Evolutionary conservation across 1,139 yeast genomes (phyloP).

Genomic region (Wickerhamomyces sp.): DNA sequence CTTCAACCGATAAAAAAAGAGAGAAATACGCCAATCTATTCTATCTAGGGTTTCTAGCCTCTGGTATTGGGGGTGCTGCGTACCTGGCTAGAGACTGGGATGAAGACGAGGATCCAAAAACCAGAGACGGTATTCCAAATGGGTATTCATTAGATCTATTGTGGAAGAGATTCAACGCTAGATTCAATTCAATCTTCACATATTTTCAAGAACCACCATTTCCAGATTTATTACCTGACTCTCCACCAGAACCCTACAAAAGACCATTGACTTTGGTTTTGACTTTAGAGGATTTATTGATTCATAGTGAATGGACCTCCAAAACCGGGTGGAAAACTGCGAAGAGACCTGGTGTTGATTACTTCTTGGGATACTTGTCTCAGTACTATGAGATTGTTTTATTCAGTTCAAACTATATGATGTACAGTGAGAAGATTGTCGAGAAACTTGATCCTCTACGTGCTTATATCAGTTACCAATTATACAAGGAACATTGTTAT

Average conservation of each 20-base stretch:
- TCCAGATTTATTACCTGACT: constrained; percentile 87
- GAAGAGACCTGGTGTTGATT: constrained; percentile 97
- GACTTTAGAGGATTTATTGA: constrained; percentile 82
- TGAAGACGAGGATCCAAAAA: constrained; percentile 60
- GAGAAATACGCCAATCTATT: constrained; percentile 66
- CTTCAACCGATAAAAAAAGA: constrained; percentile 63
- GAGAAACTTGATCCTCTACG: constrained; percentile 90
- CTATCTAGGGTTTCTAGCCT: constrained; percentile 57
- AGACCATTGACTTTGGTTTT: constrained; percentile 89
- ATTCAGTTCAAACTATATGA: constrained; percentile 80
- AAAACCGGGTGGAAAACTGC: constrained; percentile 98
- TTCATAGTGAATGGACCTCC: constrained; percentile 90
- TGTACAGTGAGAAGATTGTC: constrained; percentile 80
- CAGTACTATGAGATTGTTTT: constrained; percentile 95
- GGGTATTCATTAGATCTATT: constrained; percentile 68
- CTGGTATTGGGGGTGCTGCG: constrained; percentile 58
- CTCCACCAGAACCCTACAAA: constrained; percentile 89
- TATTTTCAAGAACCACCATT: constrained; percentile 92
- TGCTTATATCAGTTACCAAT: constrained; percentile 80
- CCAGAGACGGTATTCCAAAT: constrained; percentile 47
- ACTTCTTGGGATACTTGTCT: constrained; percentile 88
- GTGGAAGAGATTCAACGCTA: constrained; percentile 61
- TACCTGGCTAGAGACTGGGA: constrained; percentile 90
- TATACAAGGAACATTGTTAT: constrained; percentile 82
- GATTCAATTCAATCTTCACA: constrained; percentile 72